Percentiles rank a stretch among this genome's conserved stretches.
Evolutionary conservation across 768 basidiomycete species (phyloP).

Genomic region (Lenzites betulinus): DNA sequence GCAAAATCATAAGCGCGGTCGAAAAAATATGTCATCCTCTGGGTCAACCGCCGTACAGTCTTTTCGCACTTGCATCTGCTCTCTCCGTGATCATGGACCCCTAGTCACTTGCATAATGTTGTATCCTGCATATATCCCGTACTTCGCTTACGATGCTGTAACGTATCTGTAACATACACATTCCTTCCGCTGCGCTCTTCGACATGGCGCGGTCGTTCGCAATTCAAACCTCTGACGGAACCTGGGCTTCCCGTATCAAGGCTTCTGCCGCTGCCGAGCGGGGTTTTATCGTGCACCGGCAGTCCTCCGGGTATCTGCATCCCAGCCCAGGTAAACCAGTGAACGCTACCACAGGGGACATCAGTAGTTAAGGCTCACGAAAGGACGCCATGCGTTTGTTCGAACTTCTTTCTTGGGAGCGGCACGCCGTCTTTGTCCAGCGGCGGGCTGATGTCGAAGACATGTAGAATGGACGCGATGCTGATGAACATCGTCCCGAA

Average conservation of each 20-base stretch:
- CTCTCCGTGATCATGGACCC: neutral
- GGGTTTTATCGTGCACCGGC: slow-evolving; percentile 5
- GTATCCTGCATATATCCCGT: slow-evolving; percentile 2
- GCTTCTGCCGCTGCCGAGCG: slow-evolving; percentile 1
- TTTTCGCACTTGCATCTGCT: neutral
- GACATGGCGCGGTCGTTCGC: too few species aligned
- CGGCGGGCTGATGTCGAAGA: slow-evolving; percentile 5
- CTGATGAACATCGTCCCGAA: slow-evolving; percentile 4
- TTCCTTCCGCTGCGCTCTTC: too few species aligned
- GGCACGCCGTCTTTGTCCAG: neutral
- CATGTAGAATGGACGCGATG: slow-evolving; percentile 1
- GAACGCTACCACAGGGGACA: too few species aligned
- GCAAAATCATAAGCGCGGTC: too few species aligned
- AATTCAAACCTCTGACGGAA: too few species aligned
- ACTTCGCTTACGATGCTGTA: too few species aligned
- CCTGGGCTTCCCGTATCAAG: too few species aligned
- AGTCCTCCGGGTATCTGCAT: slow-evolving; percentile 9
- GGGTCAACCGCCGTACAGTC: too few species aligned
- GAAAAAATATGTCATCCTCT: too few species aligned
- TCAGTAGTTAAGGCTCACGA: neutral
- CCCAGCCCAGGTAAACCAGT: too few species aligned
- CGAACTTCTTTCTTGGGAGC: slow-evolving; percentile 5
- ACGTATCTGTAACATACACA: neutral
- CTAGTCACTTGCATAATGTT: neutral
- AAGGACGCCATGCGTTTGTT: slow-evolving; percentile 1